phyloP scores from a whole-genome alignment of 2,329 filamentous ascomycete genomes.

The Pseudonectria buxi region DNA sequence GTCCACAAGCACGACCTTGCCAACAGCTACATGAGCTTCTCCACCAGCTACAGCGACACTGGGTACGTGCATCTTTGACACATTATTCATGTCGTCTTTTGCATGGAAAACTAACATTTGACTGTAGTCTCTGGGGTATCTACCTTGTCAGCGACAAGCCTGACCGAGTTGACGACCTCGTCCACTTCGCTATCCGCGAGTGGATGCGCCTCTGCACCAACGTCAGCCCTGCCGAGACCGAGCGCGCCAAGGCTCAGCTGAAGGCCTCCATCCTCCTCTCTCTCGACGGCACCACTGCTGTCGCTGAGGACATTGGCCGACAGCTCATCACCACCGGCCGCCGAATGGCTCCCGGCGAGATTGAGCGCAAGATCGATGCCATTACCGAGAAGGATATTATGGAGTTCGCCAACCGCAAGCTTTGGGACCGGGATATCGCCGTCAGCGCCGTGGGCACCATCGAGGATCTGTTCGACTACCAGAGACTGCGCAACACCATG shows the following conservation, averaged over 20 bases:
- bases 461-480: conserved; percentile 77
- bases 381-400: conserved; percentile 97
- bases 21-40: conserved; percentile 99
- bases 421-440: conserved; percentile 97
- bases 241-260: conserved; percentile 98
- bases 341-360: conserved; percentile 84
- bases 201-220: conserved; percentile 91
- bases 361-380: conserved; percentile 81
- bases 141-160: conserved; percentile 92
- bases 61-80: conserved; percentile 56
- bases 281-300: conserved; percentile 92
- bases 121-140: conserved; percentile 97
- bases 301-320: conserved; percentile 96
- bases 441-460: conserved; percentile 89
- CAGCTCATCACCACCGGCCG: conserved; percentile 97
- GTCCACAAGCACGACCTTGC: conserved; percentile 92
- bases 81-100: not conserved
- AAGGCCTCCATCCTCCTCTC: conserved; percentile 97
- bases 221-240: conserved; percentile 83
- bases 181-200: conserved; percentile 97
- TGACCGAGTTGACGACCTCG: conserved; percentile 83
- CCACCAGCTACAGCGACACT: conserved; percentile 98
- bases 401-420: conserved; percentile 87
- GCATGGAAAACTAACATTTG: conserved; percentile 16
- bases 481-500: conserved; percentile 76